Evolutionary conservation across 129 eudicot species (phyloP), one percentile per base, ranked within the genome.

Genomic region (Erigeron canadensis): DNA sequence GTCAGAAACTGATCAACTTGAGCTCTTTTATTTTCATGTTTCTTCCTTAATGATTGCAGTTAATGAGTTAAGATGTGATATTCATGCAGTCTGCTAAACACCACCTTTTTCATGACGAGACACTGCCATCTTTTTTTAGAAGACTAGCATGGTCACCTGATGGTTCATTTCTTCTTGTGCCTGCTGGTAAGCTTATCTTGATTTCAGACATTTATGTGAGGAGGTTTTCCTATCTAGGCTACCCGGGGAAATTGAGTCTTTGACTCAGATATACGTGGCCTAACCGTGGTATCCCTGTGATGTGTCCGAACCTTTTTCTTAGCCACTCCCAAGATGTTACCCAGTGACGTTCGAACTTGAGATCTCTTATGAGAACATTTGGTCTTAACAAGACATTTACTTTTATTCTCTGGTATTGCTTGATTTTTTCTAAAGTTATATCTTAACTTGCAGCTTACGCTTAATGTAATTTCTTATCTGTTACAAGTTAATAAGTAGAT

Each of bases 61-160:
- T 57, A 38, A 16, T 42, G 63, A 46, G 34, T 69, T 84, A 51
- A 62, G 53, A 44, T 70, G 38, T 84, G 75, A 17, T 41, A 57
- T 57, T 46, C 37, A 69, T 81, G 82, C 91, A 95, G 99, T 75
- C 89, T 40, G 53, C 70, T 44, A 95, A 81, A 76, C 80, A 74
- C 81, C 93, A 95, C 85, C 91, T 95, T 81, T 95, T 95, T 63
- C 95, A 80, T 78, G 99, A 95, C 28, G 99, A 95, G 87, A 95
- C 97, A 56, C 81, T 95, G 65, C 96, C 99, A 47, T 95, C 99
- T 63, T 95, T 95, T 81, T 95, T 95, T 75, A 88, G 99, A 84
- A 90, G 99, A 83, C 81, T 95, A 80, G 72, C 93, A 39, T 95
- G 99, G 99, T 86, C 99, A 43, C 96, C 97, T 56, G 99, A 95